Conservation (phyloP, 768 basidiomycete genomes). For the Hygrophoropsis aurantiaca region DNA sequence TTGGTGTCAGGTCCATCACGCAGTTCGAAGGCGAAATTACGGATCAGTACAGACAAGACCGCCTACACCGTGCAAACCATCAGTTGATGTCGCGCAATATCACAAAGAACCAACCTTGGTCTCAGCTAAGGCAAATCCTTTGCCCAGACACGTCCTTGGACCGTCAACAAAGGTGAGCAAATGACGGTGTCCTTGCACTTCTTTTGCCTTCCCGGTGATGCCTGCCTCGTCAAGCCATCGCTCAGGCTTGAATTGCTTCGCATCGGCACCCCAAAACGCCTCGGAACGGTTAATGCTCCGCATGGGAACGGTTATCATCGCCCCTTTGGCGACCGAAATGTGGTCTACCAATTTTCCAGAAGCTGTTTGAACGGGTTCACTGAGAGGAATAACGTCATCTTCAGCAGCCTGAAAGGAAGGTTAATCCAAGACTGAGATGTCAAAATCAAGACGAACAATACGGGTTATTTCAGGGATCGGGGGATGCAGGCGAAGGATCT, state of each 20-base stretch:
- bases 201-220: constrained; percentile 26
- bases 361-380: constrained; percentile 24
- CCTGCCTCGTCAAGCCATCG: constrained; percentile 39
- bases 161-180: constrained; percentile 45
- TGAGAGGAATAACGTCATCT: constrained; percentile 39
- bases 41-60: constrained; percentile 41
- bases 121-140: constrained; percentile 39
- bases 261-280: constrained; percentile 43
- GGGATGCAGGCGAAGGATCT: constrained; percentile 43
- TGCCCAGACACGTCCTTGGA: constrained; percentile 42
- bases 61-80: constrained; percentile 29
- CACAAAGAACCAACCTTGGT: constrained; percentile 37
- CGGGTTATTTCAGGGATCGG: constrained; percentile 25
- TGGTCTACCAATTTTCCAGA: constrained; percentile 26
- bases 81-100: background rate
- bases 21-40: constrained; percentile 35
- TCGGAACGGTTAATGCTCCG: constrained; percentile 37
- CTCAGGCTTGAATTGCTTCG: constrained; percentile 40
- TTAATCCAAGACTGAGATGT: background rate
- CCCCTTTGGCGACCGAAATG: constrained; percentile 38
- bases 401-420: constrained; percentile 25
- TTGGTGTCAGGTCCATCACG: constrained; percentile 34
- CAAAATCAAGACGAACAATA: constrained; percentile 4
- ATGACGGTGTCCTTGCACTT: constrained; percentile 36
- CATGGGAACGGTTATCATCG: constrained; percentile 37